These are phyloP conservation scores for Tolypocladium inflatum DNA, from an alignment of 2,329 filamentous ascomycete species.

Conservation along the genomic window DNA sequence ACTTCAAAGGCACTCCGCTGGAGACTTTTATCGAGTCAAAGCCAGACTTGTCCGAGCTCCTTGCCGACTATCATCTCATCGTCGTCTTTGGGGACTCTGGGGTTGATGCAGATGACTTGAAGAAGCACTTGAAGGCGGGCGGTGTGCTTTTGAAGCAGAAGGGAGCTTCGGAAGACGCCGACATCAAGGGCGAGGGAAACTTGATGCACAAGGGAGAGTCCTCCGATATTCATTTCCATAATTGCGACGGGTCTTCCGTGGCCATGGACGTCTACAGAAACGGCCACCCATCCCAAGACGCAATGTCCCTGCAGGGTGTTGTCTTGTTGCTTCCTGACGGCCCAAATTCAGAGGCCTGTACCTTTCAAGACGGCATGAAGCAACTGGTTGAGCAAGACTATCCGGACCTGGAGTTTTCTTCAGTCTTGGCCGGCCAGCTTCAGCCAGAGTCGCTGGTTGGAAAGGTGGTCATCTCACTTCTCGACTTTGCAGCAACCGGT, in stretches of 20 bases:
- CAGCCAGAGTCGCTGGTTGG: slow-evolving; percentile 9
- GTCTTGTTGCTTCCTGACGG: slow-evolving; percentile 8
- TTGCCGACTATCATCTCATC: slow-evolving; percentile 23
- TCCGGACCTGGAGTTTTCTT: not conserved
- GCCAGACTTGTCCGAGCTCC: slow-evolving; percentile 9
- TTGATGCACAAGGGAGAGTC: not conserved
- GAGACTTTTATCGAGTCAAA: slow-evolving; percentile 19
- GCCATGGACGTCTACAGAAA: slow-evolving; percentile 3
- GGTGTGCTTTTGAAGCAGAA: slow-evolving; percentile 17
- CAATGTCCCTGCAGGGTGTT: slow-evolving; percentile 2
- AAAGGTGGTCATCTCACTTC: slow-evolving; percentile 33
- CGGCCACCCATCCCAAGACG: not conserved
- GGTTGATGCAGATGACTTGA: slow-evolving; percentile 8
- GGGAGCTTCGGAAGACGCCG: not conserved
- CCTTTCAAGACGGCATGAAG: not conserved
- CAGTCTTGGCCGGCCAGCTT: slow-evolving; percentile 5
- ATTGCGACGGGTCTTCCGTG: not conserved
- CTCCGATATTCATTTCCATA: not conserved
- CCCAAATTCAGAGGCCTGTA: not conserved
- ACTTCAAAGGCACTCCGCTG: slow-evolving; percentile 7
- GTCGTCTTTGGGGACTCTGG: slow-evolving; percentile 11
- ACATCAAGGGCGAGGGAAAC: not conserved
- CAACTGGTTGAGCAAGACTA: not conserved
- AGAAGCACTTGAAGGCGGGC: slow-evolving; percentile 15
- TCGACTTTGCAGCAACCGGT: slow-evolving; percentile 26